Evolutionary conservation across 345 rosid species (phyloP).

Genomic region (Lepidium sativum): DNA sequence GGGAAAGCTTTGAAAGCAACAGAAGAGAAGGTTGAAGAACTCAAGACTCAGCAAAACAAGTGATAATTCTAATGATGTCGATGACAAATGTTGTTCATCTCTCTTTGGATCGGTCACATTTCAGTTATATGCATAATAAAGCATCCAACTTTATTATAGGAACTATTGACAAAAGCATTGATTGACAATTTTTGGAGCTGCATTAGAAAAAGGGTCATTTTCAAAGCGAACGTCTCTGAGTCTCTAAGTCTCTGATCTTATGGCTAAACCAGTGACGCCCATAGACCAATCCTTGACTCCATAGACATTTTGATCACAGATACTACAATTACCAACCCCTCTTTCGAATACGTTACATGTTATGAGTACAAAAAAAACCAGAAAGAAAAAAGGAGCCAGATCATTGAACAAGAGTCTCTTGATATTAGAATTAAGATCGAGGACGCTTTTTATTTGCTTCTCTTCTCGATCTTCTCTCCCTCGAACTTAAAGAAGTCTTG

Average conservation of each 20-base stretch:
- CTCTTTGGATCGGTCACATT: background rate
- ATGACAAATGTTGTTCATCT: conserved; percentile 13
- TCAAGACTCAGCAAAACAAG: conserved; percentile 55
- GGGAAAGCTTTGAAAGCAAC: conserved; percentile 77
- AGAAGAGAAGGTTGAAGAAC: conserved; percentile 74
- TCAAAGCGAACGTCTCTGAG: too few species aligned
- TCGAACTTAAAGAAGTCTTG: conserved; percentile 44
- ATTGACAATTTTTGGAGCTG: too few species aligned
- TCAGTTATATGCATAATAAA: conserved; percentile 7
- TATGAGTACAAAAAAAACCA: background rate
- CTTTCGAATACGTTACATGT: background rate
- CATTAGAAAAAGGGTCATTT: too few species aligned
- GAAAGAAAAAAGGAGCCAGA: background rate
- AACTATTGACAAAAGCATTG: too few species aligned
- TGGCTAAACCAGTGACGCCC: too few species aligned
- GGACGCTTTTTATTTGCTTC: conserved; percentile 39
- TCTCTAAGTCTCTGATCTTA: too few species aligned
- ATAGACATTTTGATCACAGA: background rate
- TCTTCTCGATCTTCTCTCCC: conserved; percentile 44
- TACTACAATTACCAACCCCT: background rate
- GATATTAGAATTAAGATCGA: background rate
- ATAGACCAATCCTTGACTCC: background rate
- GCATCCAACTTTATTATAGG: background rate
- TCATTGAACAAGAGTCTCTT: background rate
- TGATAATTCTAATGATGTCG: conserved; percentile 25